Conservation (phyloP, 2,329 filamentous ascomycete genomes). For the Aspergillus neoniger region DNA sequence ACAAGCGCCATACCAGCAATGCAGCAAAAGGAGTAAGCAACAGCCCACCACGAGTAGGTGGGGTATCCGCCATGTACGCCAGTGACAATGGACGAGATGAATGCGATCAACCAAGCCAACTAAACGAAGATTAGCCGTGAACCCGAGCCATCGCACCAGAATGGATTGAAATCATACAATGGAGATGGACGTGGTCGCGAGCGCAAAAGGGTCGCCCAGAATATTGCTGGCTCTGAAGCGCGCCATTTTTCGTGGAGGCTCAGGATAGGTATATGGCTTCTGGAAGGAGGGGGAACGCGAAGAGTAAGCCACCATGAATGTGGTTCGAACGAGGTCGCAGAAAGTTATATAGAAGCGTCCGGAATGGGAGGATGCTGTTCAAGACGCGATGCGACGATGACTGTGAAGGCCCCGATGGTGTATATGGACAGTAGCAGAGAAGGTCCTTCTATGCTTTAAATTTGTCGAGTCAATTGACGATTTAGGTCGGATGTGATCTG, state of each 20-base stretch:
- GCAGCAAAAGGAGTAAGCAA: constrained; percentile 81
- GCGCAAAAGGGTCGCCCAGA: constrained; percentile 91
- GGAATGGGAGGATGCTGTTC: constrained; percentile 8
- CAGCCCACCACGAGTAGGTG: constrained; percentile 89
- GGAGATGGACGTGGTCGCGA: constrained; percentile 90
- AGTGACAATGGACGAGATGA: constrained; percentile 80
- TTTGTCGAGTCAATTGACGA: background rate
- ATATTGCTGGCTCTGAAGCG: constrained; percentile 82
- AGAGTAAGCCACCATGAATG: constrained; percentile 29
- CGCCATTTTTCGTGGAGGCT: constrained; percentile 41
- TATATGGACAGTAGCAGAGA: background rate
- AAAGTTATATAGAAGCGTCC: constrained; percentile 9
- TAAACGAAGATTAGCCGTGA: constrained; percentile 43
- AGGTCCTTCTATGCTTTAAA: background rate
- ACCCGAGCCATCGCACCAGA: background rate
- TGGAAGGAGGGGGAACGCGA: constrained; percentile 23
- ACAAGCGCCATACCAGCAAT: constrained; percentile 80
- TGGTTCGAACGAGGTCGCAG: constrained; percentile 12
- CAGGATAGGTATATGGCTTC: constrained; percentile 24
- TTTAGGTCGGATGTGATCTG: background rate
- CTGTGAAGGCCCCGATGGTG: background rate
- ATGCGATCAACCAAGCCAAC: constrained; percentile 94
- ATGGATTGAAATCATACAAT: constrained; percentile 63
- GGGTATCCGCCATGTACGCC: constrained; percentile 64
- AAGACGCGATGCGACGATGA: constrained; percentile 6